Conservation (phyloP, 2,329 filamentous ascomycete species). For the Hymenoscyphus occultus region DNA sequence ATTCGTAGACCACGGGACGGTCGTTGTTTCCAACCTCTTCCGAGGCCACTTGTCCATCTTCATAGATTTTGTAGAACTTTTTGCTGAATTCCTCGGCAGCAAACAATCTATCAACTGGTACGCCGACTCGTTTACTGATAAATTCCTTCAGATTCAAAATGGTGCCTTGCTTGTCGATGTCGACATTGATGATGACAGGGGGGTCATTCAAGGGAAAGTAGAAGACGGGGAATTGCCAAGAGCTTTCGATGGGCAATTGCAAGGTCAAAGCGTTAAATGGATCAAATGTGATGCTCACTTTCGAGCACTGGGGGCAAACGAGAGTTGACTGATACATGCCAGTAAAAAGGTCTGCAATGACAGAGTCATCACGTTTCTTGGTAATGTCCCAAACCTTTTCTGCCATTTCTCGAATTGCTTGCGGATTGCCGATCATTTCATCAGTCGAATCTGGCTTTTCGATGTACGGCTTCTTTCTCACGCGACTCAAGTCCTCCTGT, state of each 20-base stretch:
- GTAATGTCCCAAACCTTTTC: slow-evolving; percentile 90
- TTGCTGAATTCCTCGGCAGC: slow-evolving; percentile 78
- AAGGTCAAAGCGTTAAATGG: slow-evolving; percentile 94
- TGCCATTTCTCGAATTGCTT: slow-evolving; percentile 79
- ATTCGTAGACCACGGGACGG: slow-evolving; percentile 69
- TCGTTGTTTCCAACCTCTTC: slow-evolving; percentile 67
- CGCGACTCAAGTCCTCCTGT: slow-evolving; percentile 91
- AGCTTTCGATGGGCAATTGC: slow-evolving; percentile 81
- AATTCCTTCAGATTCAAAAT: slow-evolving; percentile 68
- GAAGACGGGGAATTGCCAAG: slow-evolving; percentile 71
- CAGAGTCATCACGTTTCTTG: slow-evolving; percentile 86
- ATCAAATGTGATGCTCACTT: slow-evolving; percentile 98
- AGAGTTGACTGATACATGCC: slow-evolving; percentile 98
- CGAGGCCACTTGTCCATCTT: slow-evolving; percentile 64
- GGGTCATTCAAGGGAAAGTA: slow-evolving; percentile 73
- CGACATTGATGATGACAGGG: slow-evolving; percentile 71
- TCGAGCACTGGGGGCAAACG: slow-evolving; percentile 84
- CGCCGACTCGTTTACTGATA: slow-evolving; percentile 63
- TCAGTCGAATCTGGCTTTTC: slow-evolving; percentile 98
- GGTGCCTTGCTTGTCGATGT: slow-evolving; percentile 73
- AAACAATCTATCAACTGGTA: slow-evolving; percentile 66
- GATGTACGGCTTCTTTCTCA: slow-evolving; percentile 94
- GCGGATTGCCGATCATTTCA: slow-evolving; percentile 82
- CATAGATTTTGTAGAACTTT: slow-evolving; percentile 84
- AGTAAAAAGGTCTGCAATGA: slow-evolving; percentile 92